phyloP scores from a whole-genome alignment of 371 early-diverging fungal genomes.

The Coemansia sp. region DNA sequence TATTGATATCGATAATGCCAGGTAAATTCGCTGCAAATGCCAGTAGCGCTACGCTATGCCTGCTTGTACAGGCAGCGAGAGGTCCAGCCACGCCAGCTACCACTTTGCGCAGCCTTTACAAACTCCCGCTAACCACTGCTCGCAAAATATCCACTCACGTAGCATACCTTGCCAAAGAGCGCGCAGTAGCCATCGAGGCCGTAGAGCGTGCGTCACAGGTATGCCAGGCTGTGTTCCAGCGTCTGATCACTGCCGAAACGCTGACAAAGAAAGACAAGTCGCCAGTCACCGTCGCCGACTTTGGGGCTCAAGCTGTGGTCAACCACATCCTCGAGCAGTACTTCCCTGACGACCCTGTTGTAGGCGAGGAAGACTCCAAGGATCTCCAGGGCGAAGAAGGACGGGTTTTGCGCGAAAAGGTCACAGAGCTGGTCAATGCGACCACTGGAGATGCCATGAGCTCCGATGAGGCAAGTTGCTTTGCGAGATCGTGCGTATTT shows the following conservation, averaged over 20 bases:
- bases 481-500: no score
- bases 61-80: background rate
- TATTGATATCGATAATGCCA: background rate
- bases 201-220: constrained; percentile 83
- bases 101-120: background rate
- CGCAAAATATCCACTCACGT: constrained; percentile 5
- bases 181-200: constrained; percentile 82
- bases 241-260: constrained; percentile 71
- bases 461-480: constrained; percentile 70
- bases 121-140: constrained; percentile 3
- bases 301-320: constrained; percentile 94
- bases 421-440: constrained; percentile 76
- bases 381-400: constrained; percentile 77
- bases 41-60: background rate
- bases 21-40: constrained; percentile 3
- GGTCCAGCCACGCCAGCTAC: no score
- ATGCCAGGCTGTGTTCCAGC: constrained; percentile 77
- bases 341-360: constrained; percentile 86
- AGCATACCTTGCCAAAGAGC: constrained; percentile 58
- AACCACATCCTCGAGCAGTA: constrained; percentile 69
- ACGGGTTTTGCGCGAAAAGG: constrained; percentile 67
- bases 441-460: constrained; percentile 63
- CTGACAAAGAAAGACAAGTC: constrained; percentile 90
- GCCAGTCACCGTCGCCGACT: constrained; percentile 98
- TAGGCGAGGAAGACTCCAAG: constrained; percentile 92